Evolutionary conservation across 495 filamentous ascomycete genomes (phyloP), one percentile per base, ranked within the genome.

Genomic region (Neurospora sp.): DNA sequence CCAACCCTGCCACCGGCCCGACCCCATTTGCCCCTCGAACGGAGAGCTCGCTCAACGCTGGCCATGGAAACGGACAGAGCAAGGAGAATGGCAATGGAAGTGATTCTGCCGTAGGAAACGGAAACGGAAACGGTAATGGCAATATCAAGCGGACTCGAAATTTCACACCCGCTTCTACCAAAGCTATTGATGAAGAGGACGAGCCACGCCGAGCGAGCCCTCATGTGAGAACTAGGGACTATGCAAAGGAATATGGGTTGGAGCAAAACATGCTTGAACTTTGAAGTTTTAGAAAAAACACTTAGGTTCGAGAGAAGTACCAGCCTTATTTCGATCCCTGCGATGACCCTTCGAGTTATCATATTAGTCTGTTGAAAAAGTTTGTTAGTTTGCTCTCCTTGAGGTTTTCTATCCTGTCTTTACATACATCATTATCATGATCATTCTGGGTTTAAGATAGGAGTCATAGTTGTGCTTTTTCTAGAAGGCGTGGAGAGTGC

Each of bases 111-210:
- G 31, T 12, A 12, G 45, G 45, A 22, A 27, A 3, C 16, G 70
- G 68, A 4, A 72, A 38, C 10, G 35, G 68, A 4, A 72, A 38
- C 10, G 35, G 41, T 6, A 75, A 40, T 40, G 22, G 70, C 27
- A 73, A 74, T 35, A 68, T 73, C 38, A 87, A 85, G 73, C 80
- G 86, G 20, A 75, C 78, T 68, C 76, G 82, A 20, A 79, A 82
- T 38, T 85, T 86, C 40, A 85, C 86, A 2, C 83, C 85, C 22
- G 78, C 79, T 4, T 78, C 84, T 8, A 77, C 78, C 22, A 85
- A 81, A 72, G 80, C 75, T 12, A 80, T 84, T 37, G 82, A 82
- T 27, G 79, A 82, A 38, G 79, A 81, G 45, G 79, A 81, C 38
- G 81, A 85, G 61, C 77, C 78, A 8, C 75, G 81, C 14, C 75